Base-by-base conservation (phyloP, 2,329 filamentous ascomycete genomes). In the Aspergillus sojae region DNA sequence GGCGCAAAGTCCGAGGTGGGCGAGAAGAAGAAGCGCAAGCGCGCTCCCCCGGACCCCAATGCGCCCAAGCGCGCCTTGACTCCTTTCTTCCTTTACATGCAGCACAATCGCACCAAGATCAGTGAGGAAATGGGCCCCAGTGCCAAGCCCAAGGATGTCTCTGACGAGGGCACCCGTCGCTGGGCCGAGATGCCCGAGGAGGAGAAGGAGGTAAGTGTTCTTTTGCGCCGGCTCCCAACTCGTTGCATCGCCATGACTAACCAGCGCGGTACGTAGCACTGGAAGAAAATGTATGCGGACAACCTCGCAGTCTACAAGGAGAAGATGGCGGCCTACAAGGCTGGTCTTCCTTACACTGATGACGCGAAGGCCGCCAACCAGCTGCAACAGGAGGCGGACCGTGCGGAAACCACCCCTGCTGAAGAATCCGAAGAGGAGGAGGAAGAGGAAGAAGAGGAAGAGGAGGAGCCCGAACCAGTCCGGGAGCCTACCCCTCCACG, bases 1-100 rank as follows among this genome's bases (percentile, higher is more conserved):
- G 75, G 71, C 16, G 70, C 70, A 32, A 76, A 77, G 64, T 79
- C 78, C 14, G 83, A 84, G 28, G 81, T 79, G 1, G 85, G 88
- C 73, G 88, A 89, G 77, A 91, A 93, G 86, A 93, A 93, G 85
- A 93, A 95, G 85, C 90, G 91, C 79, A 94, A 95, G 86, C 94
- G 94, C 84, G 88, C 89, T 65, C 89, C 88, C 48, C 89, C 91
- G 74, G 94, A 98, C 77, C 94, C 94, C 70, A 96, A 97, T 78
- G 94, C 94, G 7, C 94, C 94, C 64, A 98, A 97, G 87, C 89
- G 94, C 57, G 94, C 94, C 10, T 80, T 97, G 74, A 98, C 94
- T 6, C 93, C 94, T 2, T 97, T 96, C 83, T 97, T 98, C 84
- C 83, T 97, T 65, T 98, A 93, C 83, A 93, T 96, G 85, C 91